Base-by-base conservation (phyloP, 2,329 filamentous ascomycete species). In the Sclerotinia nivalis region DNA sequence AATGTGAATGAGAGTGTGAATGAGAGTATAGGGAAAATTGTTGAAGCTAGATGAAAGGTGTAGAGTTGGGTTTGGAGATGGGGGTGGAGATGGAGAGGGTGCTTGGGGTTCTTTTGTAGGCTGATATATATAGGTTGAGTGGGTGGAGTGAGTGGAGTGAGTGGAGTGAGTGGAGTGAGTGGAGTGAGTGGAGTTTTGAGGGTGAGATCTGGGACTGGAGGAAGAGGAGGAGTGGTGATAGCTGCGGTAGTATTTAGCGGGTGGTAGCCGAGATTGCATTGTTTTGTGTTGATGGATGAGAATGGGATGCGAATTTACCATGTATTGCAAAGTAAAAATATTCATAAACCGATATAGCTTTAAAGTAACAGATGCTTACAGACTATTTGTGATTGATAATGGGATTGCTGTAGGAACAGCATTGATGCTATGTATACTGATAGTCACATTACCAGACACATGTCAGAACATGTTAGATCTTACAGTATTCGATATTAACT, bases 301-400 rank as follows among this genome's bases (percentile, higher is more conserved):
- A 2, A 22, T 18, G 6, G 12, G 20, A 47, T 7, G 0, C 9
- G 4, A 4, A 66, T 10, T 31, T 31, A 55, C 64, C 37, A 56
- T 43, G 50, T 45, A 66, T n/a, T 18, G 37, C 56, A 22, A 43
- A 66, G 18, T 45, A 56, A n/a, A 47, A 45, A 34, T 66, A 56
- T 5, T 66, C 37, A 56, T 66, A 56, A 10, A 56, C 25, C 0
- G 25, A n/a, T 45, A 45, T n/a, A 6, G 25, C 25, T 4, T 18
- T 22, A 45, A 43, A 13, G 50, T 56, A n/a, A 66, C 45, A 9
- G 64, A 45, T 56, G 37, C 7, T 8, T 31, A 37, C 37, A 37
- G 22, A 34, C 6, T 10, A 22, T 13, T 34, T n/a, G 37, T 56
- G 9, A 45, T 43, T 10, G 31, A n/a, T 4, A 10, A 43, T 10